Evolutionary conservation across 805 yeast genomes (phyloP), one percentile per base, ranked within the genome.

Genomic region (Brettanomyces bruxellensis): DNA sequence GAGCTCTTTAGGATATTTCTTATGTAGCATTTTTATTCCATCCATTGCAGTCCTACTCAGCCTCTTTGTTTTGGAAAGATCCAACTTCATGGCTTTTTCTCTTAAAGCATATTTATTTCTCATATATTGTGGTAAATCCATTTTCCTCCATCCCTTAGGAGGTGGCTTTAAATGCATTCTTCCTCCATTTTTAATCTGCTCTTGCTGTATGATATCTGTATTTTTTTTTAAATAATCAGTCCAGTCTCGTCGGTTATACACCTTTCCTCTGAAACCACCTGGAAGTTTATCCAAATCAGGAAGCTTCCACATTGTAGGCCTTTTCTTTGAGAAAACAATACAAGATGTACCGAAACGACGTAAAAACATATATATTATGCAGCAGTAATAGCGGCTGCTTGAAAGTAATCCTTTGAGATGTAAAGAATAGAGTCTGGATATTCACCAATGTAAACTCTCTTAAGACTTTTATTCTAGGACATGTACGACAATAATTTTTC

Each of bases 1-100:
- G 45, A 85, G 51, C 23, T 61, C 64, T n/a, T 75, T 70, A 0
- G 96, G 96, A 50, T 69, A 62, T 46, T 72, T 67, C 12, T 62
- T 63, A 54, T 79, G 83, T 41, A 88, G 55, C 4, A 68, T 59
- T 46, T 85, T 66, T 4, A 90, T 71, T 46, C 78, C 79, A 18
- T 75, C 78, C 74, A 88, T 86, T 8, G 83, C 77, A 41, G 75
- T 80, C 44, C 93, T 69, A 8, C 87, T 79, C 5, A 90, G 61
- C 55, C 72, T 80, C 55, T 76, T 81, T 3, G 70, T 66, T 1
- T 95, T 95, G 40, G 73, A 72, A 87, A 95, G 83, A 25, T 67
- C 68, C 25, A 69, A 55, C 5, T 75, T 75, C 4, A 79, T 70
- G 46, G 83, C 75, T 55, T 87, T 79, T 55, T 77, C 81, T 44